Evolutionary conservation across 1,284 basidiomycete species (phyloP).

Genomic region (Trichosporon ovoides): DNA sequence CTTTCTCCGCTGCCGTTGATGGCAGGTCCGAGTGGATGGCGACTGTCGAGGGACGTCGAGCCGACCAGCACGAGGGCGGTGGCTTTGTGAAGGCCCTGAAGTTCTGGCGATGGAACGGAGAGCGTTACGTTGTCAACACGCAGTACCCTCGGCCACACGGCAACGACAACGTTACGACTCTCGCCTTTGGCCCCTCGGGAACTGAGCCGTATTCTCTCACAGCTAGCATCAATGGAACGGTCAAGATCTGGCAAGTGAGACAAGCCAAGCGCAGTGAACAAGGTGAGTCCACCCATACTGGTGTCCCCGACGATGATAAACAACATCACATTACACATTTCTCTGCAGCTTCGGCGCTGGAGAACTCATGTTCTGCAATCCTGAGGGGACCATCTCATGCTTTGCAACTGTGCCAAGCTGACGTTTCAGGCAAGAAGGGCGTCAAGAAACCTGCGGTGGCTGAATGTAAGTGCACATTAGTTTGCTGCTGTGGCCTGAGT

Average conservation of each 20-base stretch:
- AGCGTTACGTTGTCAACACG: constrained; percentile 61
- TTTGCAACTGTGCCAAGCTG: neutral
- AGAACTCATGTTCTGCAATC: constrained; percentile 49
- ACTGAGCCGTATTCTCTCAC: constrained; percentile 46
- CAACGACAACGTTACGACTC: constrained; percentile 57
- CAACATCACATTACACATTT: constrained; percentile 45
- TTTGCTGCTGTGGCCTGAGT: constrained; percentile 8
- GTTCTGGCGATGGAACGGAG: constrained; percentile 65
- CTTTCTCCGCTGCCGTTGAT: constrained; percentile 55
- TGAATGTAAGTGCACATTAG: constrained; percentile 39
- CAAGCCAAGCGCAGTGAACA: constrained; percentile 42
- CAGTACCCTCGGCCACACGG: constrained; percentile 87
- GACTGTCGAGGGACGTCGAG: constrained; percentile 73
- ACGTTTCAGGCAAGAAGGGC: constrained; percentile 33
- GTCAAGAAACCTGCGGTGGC: constrained; percentile 28
- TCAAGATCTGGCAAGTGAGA: constrained; percentile 50
- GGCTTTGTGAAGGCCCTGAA: constrained; percentile 74
- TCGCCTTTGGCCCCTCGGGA: constrained; percentile 57
- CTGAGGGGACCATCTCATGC: constrained; percentile 28
- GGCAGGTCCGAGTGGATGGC: constrained; percentile 77
- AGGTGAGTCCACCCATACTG: constrained; percentile 31
- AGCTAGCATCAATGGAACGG: constrained; percentile 45
- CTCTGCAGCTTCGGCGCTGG: constrained; percentile 36
- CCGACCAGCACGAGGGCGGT: constrained; percentile 54
- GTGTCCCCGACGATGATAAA: constrained; percentile 39